phyloP scores from a whole-genome alignment of 2,329 filamentous ascomycete genomes.

The Sporothrix pseudoabietina region DNA sequence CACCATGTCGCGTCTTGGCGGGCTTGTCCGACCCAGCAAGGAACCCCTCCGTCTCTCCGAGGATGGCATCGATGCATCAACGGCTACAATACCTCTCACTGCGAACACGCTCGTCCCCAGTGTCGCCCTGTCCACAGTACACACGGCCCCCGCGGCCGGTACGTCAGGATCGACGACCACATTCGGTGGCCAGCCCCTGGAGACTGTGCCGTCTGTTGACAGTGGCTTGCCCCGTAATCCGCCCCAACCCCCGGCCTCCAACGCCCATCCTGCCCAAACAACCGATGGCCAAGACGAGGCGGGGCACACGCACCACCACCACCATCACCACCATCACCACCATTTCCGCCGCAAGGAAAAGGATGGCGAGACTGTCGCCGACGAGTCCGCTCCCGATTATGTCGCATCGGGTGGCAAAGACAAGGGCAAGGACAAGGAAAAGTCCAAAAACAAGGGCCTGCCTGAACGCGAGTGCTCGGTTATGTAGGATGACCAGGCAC shows the following conservation, averaged over 20 bases:
- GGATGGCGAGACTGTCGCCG: conserved; percentile 25
- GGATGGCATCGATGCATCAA: conserved; percentile 24
- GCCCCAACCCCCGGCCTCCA: background rate
- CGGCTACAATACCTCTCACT: background rate
- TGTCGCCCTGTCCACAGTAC: background rate
- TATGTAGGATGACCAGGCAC: conserved; percentile 36
- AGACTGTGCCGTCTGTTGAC: conserved; percentile 10
- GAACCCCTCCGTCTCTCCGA: conserved; percentile 48
- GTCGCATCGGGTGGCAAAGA: conserved; percentile 3
- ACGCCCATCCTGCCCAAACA: background rate
- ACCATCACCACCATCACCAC: conserved; percentile 34
- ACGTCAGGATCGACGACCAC: background rate
- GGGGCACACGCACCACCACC: conserved; percentile 32
- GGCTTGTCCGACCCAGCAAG: conserved; percentile 55
- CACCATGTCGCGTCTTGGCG: conserved; percentile 58
- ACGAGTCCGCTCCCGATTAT: background rate
- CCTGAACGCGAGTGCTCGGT: conserved; percentile 42
- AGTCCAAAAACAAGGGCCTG: conserved; percentile 35
- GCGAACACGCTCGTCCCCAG: background rate
- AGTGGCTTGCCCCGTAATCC: background rate
- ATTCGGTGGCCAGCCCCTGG: background rate
- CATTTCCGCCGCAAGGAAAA: conserved; percentile 31
- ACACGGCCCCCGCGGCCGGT: background rate
- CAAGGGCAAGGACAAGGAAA: conserved; percentile 37
- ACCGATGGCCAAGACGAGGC: conserved; percentile 23